Evolutionary conservation across 257 asterid species (phyloP), one percentile per base, ranked within the genome.

Genomic region (Ophiorrhiza pumila): DNA sequence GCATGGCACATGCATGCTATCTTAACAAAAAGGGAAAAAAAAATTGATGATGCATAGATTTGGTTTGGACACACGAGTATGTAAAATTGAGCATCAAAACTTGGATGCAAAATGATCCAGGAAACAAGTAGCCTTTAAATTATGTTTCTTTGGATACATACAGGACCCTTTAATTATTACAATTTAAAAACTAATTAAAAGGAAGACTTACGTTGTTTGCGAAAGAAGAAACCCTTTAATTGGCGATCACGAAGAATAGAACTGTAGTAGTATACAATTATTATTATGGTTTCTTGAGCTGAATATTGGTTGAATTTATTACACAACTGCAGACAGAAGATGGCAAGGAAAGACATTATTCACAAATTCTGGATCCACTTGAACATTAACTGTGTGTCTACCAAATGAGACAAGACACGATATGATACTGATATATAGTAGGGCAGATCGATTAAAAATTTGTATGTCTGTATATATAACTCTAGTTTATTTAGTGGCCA

Each of bases 321-420:
- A 35, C 31, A 5, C 37, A 42, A 45, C 60, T 23, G 10, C 58
- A 45, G 59, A 71, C 75, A 25, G 0, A 29, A 41, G 31, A 59
- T 43, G 14, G 18, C 29, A 56, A 32, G 55, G 66, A 23, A 0
- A 29, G 17, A 27, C 27, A 20, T 13, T 15, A 25, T 65, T 46
- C 57, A 45, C 15, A 65, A 52, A 31, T n/a, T 34, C 14, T 57
- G 69, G 69, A 57, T 74, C 78, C 42, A 43, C 46, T 34, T 2
- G 59, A 59, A 34, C 18, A 12, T 12, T 27, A 7, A 32, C 47
- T 42, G 72, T 55, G 57, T n/a, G 42, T 12, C 37, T 55, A 56
- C 58, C 68, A 55, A 74, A 66, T 53, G 47, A 49, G 62, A 67
- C 68, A 65, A 22, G 74, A 27, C 78, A 66, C n/a, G 62, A 57